phyloP scores from a whole-genome alignment of 2,329 filamentous ascomycete genomes.

The Beauveria pseudobassiana region DNA sequence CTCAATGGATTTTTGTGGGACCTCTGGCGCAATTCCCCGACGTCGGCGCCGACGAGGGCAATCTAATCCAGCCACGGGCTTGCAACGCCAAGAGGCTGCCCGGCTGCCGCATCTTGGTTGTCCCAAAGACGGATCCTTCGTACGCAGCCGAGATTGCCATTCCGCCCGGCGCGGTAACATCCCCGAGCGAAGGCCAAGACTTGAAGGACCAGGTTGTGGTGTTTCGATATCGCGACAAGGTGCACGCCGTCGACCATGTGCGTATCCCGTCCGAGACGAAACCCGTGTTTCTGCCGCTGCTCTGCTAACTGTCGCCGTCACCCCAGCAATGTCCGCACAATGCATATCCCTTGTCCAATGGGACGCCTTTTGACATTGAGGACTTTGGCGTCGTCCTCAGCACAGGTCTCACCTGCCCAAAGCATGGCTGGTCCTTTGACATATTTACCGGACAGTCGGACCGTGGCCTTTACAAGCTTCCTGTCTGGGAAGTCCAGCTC shows the following conservation, averaged over 20 bases:
- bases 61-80: constrained; percentile 28
- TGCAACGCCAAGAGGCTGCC: constrained; percentile 35
- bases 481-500: constrained; percentile 57
- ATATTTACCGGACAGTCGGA: constrained; percentile 55
- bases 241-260: constrained; percentile 65
- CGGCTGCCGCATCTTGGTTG: constrained; percentile 53
- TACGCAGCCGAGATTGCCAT: constrained; percentile 30
- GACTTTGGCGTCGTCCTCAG: constrained; percentile 60
- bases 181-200: constrained; percentile 23
- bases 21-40: constrained; percentile 48
- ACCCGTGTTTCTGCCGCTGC: background rate
- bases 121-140: constrained; percentile 32
- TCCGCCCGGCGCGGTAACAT: constrained; percentile 24
- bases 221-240: constrained; percentile 53
- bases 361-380: constrained; percentile 61
- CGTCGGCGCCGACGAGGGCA: constrained; percentile 32
- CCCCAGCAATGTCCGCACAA: constrained; percentile 58
- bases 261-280: constrained; percentile 20
- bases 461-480: constrained; percentile 52
- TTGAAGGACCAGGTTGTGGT: constrained; percentile 56
- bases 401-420: constrained; percentile 57
- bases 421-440: constrained; percentile 67
- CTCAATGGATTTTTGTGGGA: constrained; percentile 49
- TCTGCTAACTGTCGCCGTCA: background rate
- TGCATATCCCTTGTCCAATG: constrained; percentile 57